Evolutionary conservation across 73 alveolate genomes (phyloP), one percentile per base, ranked within the genome.

Genomic region (Tetrahymena elliotti): DNA sequence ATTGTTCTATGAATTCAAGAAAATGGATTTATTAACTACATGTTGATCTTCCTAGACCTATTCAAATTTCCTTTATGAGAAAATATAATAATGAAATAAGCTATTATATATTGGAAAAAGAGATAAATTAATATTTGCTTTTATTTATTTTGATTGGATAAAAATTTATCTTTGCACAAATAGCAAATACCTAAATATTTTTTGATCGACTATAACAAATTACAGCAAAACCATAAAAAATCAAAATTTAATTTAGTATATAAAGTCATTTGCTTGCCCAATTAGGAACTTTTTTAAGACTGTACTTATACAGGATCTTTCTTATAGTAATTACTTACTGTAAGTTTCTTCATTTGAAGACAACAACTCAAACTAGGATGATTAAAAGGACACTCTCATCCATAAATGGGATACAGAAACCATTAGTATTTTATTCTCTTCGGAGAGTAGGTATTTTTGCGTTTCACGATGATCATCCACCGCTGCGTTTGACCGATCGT

Each of bases 401-500:
- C 88, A 36, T 68, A 68, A 68, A 68, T 68, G 88, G 88, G 88
- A 68, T 68, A 68, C 88, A 68, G 88, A 68, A 68, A 68, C 88
- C 88, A 68, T 68, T 68, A 68, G 88, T 68, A 68, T 68, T 68
- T 68, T 68, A 68, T 10, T 68, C 88, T 68, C 88, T 68, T 68
- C 88, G 88, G 88, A 68, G 88, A 68, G 36, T 68, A 68, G 88
- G 88, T 68, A 68, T 68, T 68, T 68, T 68, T 68, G 88, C 88
- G 88, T 68, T 68, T 68, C 88, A 68, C 88, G 88, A 68, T 68
- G 88, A 68, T 68, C 88, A 68, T 68, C 88, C 88, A 31, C 88
- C 88, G 38, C 88, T 68, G 88, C 6, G 88, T 68, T 68, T 68
- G 88, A 68, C 88, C 38, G 88, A 68, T 68, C 88, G 88, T 68